Base-by-base conservation (phyloP, 164 flowering plant species). In the Magnolia sinica region DNA sequence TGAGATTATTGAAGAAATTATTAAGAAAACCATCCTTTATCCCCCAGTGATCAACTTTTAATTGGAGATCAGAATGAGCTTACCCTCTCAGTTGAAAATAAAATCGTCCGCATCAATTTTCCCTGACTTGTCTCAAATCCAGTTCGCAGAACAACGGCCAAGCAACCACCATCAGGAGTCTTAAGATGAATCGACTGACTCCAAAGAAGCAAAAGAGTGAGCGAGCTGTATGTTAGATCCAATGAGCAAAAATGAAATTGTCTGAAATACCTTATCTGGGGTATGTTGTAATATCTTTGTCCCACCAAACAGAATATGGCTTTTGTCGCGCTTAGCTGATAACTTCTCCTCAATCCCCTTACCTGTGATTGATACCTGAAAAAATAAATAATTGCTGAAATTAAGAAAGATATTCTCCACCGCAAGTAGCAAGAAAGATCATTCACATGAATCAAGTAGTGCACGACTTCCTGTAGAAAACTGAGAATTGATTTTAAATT, bases 41-140 rank as follows among this genome's bases (percentile, higher is more conserved):
- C n/a, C 52, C 50, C 55, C 37, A 51, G 7, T 50, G 65, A 80
- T 67, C 61, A 74, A 9, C 29, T 66, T 50, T 20, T 23, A 68
- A 77, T 69, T 11, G 70, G 70, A 58, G 8, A 72, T 37, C 2
- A 72, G 52, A 75, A 24, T 52, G 22, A 19, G 77, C 27, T 79
- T 87, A 94, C 99, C 95, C 99, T 90, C 83, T 96, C 99, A 9
- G 99, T 94, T 18, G 99, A 96, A 86, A 96, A 96, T 70, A 96
- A 87, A 72, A 96, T 96, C 51, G 98, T 96, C 72, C 99, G 86
- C 99, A 96, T 96, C 79, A 96, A 79, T 80, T 96, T 96, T 67
- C 99, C 99, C 85, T 96, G 99, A 77, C 95, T 96, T 72, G 99
- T 96, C 81, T 94, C 97, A 87, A 96, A 96, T 31, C 99, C 99